Evolutionary conservation across 176 grass and related monocot genomes (phyloP), one percentile per base, ranked within the genome.

Genomic region (Urochloa ruziziensis): DNA sequence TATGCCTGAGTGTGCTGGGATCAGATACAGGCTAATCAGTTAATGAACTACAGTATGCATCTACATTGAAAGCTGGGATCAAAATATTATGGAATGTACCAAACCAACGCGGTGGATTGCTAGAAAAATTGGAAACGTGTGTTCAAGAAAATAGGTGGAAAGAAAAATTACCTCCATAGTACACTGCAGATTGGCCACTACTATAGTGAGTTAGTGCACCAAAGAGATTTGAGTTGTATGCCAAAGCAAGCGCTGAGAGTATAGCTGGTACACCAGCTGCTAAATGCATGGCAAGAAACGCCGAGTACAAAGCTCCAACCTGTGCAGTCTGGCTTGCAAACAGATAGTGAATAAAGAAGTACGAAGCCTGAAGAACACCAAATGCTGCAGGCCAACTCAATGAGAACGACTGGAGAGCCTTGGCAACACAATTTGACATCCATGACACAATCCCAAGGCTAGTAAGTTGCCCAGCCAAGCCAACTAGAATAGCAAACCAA

Each of bases 401-500:
- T 43, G 93, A 99, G 69, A 92, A 96, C 60, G 93, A 96, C 36
- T 84, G 84, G 27, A 94, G 93, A 86, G 89, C 71, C 77, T 93
- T 95, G 13, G 89, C 91, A 19, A 98, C 93, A 90, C 89, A 99
- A 67, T 86, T 94, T 28, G 96, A 99, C 89, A 95, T 96, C 89
- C 93, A 96, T 75, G 96, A 87, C 18, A 99, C 85, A 61, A 99
- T 87, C 19, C 89, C 93, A 1, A 99, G 76, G 59, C 81, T 96
- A 54, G 91, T 94, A 53, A 96, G 91, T 81, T 96, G 96, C 53
- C 93, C 93, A 5, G 96, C 93, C 91, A 99, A 90, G 87, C 96
- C 96, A 53, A 99, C 96, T 80, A 99, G 86, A 86, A 99, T 90
- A 68, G 96, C 96, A 91, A 99, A 99, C 96, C 93, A 99, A 82